A percentile compares a stretch with the other conserved stretches of the same genome.
These are phyloP conservation scores for Trametes pubescens DNA, from an alignment of 1,284 basidiomycete genomes.

Conservation along the genomic window DNA sequence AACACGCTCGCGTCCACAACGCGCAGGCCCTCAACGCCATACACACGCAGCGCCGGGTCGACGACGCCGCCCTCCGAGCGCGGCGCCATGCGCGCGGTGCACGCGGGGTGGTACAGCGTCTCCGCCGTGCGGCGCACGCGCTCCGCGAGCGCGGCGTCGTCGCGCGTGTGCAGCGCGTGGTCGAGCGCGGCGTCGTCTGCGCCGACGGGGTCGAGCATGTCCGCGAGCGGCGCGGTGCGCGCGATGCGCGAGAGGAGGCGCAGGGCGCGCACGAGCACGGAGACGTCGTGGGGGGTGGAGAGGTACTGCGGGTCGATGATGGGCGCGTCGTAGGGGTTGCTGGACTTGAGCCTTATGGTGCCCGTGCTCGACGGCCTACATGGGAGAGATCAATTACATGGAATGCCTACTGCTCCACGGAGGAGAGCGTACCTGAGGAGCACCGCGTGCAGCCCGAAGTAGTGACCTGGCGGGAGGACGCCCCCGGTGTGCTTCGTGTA, in stretches of 20 bases:
- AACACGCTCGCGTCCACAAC: conserved; percentile 70
- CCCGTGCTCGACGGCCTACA: conserved; percentile 56
- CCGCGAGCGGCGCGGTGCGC: conserved; percentile 56
- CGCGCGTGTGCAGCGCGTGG: conserved; percentile 40
- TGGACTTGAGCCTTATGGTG: conserved; percentile 49
- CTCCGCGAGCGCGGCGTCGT: conserved; percentile 43
- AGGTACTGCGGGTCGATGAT: conserved; percentile 62
- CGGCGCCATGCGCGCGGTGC: conserved; percentile 67
- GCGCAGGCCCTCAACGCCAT: conserved; percentile 53
- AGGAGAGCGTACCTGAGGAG: conserved; percentile 43
- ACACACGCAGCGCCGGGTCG: conserved; percentile 47
- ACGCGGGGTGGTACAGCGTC: conserved; percentile 66
- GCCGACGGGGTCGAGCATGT: conserved; percentile 51
- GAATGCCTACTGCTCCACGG: too few relatives aligned
- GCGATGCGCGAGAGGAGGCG: conserved; percentile 58
- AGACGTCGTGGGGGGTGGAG: conserved; percentile 60
- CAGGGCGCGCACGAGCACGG: conserved; percentile 61
- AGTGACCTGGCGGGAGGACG: conserved; percentile 32
- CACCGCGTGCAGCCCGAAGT: conserved; percentile 43
- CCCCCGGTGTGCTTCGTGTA: conserved; percentile 46
- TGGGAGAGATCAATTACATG: not conserved
- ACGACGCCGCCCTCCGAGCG: conserved; percentile 52
- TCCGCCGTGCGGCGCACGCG: conserved; percentile 56
- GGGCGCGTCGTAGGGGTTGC: conserved; percentile 51
- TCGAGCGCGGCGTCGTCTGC: conserved; percentile 37